These are phyloP conservation scores for Cercophora samala DNA, from an alignment of 495 filamentous ascomycete genomes.

Conservation along the genomic window DNA sequence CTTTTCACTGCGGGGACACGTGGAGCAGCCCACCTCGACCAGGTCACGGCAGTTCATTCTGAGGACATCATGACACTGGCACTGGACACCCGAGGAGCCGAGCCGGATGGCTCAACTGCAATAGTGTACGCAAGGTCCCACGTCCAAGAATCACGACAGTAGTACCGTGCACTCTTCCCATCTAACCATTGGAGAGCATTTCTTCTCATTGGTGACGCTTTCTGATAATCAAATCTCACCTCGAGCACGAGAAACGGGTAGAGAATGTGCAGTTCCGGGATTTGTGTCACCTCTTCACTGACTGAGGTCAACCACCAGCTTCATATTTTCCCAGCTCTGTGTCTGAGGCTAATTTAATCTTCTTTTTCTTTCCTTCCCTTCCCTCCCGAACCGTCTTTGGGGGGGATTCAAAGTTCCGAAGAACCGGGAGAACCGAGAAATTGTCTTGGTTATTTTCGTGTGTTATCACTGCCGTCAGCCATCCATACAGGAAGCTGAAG, in stretches of 20 bases:
- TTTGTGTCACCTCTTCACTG: background rate
- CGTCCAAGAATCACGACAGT: background rate
- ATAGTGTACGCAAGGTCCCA: background rate
- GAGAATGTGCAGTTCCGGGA: background rate
- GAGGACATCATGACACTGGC: background rate
- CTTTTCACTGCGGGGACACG: background rate
- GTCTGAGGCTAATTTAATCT: background rate
- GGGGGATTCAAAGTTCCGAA: background rate
- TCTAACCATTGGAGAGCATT: background rate
- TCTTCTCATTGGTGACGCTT: background rate
- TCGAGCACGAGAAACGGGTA: background rate
- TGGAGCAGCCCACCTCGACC: background rate
- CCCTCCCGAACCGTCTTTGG: background rate
- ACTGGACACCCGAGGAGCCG: background rate
- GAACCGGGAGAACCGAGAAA: background rate
- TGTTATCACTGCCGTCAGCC: background rate
- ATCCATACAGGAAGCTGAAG: background rate
- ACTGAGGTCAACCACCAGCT: no score
- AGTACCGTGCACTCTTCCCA: background rate
- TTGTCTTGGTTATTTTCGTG: background rate
- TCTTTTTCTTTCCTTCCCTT: background rate
- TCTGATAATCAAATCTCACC: background rate
- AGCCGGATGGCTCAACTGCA: background rate
- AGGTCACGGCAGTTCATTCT: background rate
- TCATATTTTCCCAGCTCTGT: background rate